Evolutionary conservation across 2,329 filamentous ascomycete genomes (phyloP), one percentile per base, ranked within the genome.

Genomic region (Raffaelea arxii): DNA sequence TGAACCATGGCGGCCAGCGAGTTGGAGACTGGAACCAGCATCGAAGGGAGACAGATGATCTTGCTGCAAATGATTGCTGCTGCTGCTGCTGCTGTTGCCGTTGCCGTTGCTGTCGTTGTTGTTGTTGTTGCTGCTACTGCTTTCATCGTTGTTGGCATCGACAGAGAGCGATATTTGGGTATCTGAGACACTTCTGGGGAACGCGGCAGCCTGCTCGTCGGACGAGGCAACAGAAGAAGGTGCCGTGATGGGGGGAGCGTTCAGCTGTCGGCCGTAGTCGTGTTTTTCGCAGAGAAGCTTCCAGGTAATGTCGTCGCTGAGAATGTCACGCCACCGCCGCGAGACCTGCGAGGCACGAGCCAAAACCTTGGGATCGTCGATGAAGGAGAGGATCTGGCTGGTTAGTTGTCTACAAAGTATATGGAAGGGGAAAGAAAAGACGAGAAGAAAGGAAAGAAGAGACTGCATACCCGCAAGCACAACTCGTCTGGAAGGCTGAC

Each of bases 291-390:
- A 97, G 19, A 98, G 75, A 51, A 92, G 88, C 69, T 95, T 96
- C 92, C 92, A 98, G 1, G 92, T 94, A 67, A 96, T 90, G 63
- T 98, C 92, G 63, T 98, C 92, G 60, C 85, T 91, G 43, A 98
- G 74, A 7, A 98, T 74, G 64, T 96, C 90, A 52, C 87, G 79
- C 92, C 92, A 98, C 62, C 90, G 78, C 53, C 82, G 82, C 46
- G 92, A 98, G n/a, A 98, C 92, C 63, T 97, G 91, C 5, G 91
- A 95, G 44, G 92, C 86, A 61, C 92, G 78, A 35, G 90, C 91
- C 41, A 98, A 74, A 3, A 94, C 94, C 62, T 90, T 92, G 1
- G 92, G 90, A 59, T 98, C 92, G 59, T 98, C 92, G 59, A 98
- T 91, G 62, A 94, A 98, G 38, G 91, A 94, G 43, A 98, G 74